Base-by-base conservation (phyloP, 2,329 filamentous ascomycete species). In the Nannizziopsis arthrosporioides region DNA sequence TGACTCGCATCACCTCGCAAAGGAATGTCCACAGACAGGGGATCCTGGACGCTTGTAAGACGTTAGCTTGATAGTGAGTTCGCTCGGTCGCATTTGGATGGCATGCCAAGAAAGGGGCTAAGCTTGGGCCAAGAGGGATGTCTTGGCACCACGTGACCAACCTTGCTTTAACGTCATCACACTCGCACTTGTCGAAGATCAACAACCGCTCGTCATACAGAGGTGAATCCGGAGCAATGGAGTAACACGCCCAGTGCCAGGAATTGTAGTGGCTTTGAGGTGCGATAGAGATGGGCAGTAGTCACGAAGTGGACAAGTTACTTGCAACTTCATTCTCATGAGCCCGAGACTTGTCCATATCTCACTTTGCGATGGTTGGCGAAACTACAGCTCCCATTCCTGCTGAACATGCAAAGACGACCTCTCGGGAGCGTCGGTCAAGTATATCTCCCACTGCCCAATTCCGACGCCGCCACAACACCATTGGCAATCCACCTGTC, bases 401-500 rank as follows among this genome's bases (percentile, higher is more conserved):
- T 32, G n/a, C 18, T 10, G 31, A 32, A 14, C 31, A n/a, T 12
- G 2, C 14, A 11, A 15, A 44, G 35, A n/a, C 42, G 15, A 31
- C 30, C 32, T 36, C 38, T 18, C n/a, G 27, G 9, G 39, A 36
- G 22, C 31, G 44, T 30, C 46, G 36, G 14, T 18, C 11, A 18
- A 34, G 42, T 17, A 31, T 30, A 34, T 34, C 45, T 18, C 42
- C 31, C 27, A 42, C 36, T 5, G 8, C 44, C 22, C 47, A 44
- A 19, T 41, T 42, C 18, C 47, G 47, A 9, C 44, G 31, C 11
- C 43, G 42, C 18, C 40, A 44, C 35, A 61, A 66, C 44, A 55
- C 67, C 47, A 58, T 64, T 7, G 68, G 64, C 27, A 57, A 63
- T 7, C 67, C 64, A 17, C 22, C 61, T 30, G 67, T 52, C 56